Evolutionary conservation across 305 asterid genomes (phyloP).

Genomic region (Fraxinus velutina): DNA sequence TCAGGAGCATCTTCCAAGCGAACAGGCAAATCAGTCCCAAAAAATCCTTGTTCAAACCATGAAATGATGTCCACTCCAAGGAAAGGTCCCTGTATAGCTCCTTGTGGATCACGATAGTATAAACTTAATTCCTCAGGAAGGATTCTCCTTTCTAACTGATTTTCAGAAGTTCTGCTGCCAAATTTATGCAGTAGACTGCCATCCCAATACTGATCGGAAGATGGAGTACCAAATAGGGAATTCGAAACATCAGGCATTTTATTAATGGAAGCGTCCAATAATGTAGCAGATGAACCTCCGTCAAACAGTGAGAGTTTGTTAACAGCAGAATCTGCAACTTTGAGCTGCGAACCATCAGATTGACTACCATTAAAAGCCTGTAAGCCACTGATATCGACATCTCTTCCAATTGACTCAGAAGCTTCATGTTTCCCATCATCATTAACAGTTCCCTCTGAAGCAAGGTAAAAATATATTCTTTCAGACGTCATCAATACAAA

Average conservation of each 20-base stretch:
- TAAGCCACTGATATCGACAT: slow-evolving; percentile 25
- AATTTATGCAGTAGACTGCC: slow-evolving; percentile 37
- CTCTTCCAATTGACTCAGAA: slow-evolving; percentile 38
- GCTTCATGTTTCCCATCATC: slow-evolving; percentile 32
- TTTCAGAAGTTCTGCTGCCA: slow-evolving; percentile 37
- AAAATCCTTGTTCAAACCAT: slow-evolving; percentile 98
- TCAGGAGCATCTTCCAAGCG: slow-evolving; percentile 87
- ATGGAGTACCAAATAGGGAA: slow-evolving; percentile 32
- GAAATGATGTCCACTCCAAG: slow-evolving; percentile 92
- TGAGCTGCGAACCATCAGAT: slow-evolving; percentile 38
- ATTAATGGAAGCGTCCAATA: slow-evolving; percentile 35
- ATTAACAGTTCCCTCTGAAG: slow-evolving; percentile 38
- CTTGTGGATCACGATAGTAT: slow-evolving; percentile 91
- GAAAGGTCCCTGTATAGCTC: slow-evolving; percentile 95
- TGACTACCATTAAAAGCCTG: slow-evolving; percentile 34
- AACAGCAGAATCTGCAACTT: slow-evolving; percentile 34
- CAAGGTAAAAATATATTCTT: background rate
- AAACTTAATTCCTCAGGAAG: slow-evolving; percentile 84
- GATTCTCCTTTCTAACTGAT: slow-evolving; percentile 46
- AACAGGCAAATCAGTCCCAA: slow-evolving; percentile 87
- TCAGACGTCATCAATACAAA: slow-evolving; percentile 23
- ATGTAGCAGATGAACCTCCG: slow-evolving; percentile 23
- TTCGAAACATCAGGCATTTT: slow-evolving; percentile 44
- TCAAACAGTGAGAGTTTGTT: slow-evolving; percentile 38
- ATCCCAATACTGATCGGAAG: slow-evolving; percentile 54